Conservation (phyloP, 495 filamentous ascomycete species). For the Thermothielavioides terrestris region DNA sequence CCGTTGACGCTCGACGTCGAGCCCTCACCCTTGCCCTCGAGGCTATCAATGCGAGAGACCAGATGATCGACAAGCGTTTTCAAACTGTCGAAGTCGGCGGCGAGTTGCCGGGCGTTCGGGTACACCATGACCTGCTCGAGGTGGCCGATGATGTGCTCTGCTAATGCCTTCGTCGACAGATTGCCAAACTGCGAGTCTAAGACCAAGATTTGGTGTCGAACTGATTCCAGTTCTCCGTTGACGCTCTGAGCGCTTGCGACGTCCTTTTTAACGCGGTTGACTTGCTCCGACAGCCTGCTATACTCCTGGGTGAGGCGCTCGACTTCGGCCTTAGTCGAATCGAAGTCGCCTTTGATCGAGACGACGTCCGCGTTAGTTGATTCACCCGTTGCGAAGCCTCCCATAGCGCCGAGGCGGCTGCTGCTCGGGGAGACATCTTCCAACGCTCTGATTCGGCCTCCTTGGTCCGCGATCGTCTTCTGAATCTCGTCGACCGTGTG, state of each 20-base stretch:
- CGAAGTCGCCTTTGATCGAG: neutral
- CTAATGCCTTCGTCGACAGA: constrained; percentile 20
- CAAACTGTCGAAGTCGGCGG: constrained; percentile 1
- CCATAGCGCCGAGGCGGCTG: no score
- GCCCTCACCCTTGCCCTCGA: constrained; percentile 2
- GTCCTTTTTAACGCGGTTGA: neutral
- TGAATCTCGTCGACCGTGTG: neutral
- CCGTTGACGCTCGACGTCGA: no score
- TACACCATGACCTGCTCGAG: constrained; percentile 13
- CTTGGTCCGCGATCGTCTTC: neutral
- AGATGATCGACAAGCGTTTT: neutral
- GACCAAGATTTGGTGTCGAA: neutral
- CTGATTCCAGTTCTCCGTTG: neutral
- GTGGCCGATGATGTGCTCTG: constrained; percentile 19
- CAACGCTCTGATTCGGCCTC: neutral
- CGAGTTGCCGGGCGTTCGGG: constrained; percentile 6
- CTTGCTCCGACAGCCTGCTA: neutral
- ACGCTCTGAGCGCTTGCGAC: neutral
- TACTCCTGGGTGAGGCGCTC: neutral
- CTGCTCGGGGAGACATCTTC: neutral
- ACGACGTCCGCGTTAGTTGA: neutral
- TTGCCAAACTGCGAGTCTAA: constrained; percentile 23
- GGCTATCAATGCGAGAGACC: neutral
- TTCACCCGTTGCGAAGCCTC: no score
- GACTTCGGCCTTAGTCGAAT: neutral